These are phyloP conservation scores for Trifolium fragiferum DNA, from an alignment of 306 rosid genomes.

Conservation along the genomic window DNA sequence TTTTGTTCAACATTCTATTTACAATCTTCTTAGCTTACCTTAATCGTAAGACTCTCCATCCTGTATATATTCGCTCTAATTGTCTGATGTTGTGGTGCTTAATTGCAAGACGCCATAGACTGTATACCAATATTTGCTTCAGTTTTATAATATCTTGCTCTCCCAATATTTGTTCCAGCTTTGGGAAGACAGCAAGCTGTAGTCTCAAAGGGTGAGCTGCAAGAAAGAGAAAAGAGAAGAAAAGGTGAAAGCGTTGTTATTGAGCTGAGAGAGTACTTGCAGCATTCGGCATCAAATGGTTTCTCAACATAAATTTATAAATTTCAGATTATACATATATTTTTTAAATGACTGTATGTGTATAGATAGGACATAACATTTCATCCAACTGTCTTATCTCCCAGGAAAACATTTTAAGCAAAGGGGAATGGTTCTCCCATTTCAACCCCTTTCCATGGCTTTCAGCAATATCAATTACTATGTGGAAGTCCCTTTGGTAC, in stretches of 20 bases:
- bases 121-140: constrained; percentile 34
- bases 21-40: constrained; percentile 87
- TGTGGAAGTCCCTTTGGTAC: constrained; percentile 90
- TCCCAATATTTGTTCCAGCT: constrained; percentile 55
- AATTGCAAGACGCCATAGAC: constrained; percentile 32
- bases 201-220: constrained; percentile 85
- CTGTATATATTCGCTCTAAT: constrained; percentile 31
- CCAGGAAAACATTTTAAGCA: constrained; percentile 85
- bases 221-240: constrained; percentile 84
- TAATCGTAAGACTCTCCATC: constrained; percentile 76
- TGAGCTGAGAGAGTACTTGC: constrained; percentile 91
- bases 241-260: constrained; percentile 73
- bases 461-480: constrained; percentile 93
- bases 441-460: constrained; percentile 92
- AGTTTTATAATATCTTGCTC: constrained; percentile 48
- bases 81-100: constrained; percentile 32
- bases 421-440: constrained; percentile 98
- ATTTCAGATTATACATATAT: background rate
- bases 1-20: constrained; percentile 80
- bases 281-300: constrained; percentile 88
- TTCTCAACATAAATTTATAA: constrained; percentile 31
- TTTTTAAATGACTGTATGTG: constrained; percentile 16
- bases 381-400: constrained; percentile 42
- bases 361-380: constrained; percentile 25
- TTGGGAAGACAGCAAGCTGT: constrained; percentile 88